Percentiles rank a stretch among this genome's conserved stretches.
Conservation (phyloP, 1,284 basidiomycete species). For the Melanopsichium pennsylvanicum region DNA sequence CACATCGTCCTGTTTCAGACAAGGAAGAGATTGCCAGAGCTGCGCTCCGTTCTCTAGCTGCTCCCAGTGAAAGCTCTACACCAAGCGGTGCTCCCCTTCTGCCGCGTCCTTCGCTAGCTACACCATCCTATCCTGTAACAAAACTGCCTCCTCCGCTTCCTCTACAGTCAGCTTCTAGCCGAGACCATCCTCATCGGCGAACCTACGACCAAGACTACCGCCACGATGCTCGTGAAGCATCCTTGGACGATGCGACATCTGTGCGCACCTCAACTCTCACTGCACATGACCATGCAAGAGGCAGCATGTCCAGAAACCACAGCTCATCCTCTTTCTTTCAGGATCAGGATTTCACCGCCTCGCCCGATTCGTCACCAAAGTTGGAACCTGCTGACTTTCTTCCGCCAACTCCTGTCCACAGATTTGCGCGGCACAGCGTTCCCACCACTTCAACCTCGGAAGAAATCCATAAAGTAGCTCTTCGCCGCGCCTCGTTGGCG, state of each 20-base stretch:
- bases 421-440: slow-evolving; percentile 17
- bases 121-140: no score
- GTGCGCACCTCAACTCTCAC: not conserved
- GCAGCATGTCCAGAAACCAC: not conserved
- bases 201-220: not conserved
- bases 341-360: slow-evolving; percentile 17
- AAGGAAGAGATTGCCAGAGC: slow-evolving; percentile 43
- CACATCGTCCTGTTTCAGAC: slow-evolving; percentile 14
- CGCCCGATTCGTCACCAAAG: slow-evolving; percentile 28
- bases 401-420: not conserved
- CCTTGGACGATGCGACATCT: not conserved
- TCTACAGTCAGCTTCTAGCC: not conserved
- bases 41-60: slow-evolving; percentile 35
- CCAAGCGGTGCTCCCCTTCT: slow-evolving; percentile 4
- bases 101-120: not conserved
- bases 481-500: slow-evolving; percentile 24
- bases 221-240: not conserved
- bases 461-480: slow-evolving; percentile 15
- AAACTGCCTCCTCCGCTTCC: not conserved
- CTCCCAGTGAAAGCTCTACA: slow-evolving; percentile 2
- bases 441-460: not conserved
- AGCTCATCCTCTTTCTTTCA: slow-evolving; percentile 26
- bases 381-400: not conserved
- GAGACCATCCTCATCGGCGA: not conserved
- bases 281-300: not conserved